Evolutionary conservation across 2,329 filamentous ascomycete species (phyloP).

Genomic region (Colletotrichum gloeosporioides): DNA sequence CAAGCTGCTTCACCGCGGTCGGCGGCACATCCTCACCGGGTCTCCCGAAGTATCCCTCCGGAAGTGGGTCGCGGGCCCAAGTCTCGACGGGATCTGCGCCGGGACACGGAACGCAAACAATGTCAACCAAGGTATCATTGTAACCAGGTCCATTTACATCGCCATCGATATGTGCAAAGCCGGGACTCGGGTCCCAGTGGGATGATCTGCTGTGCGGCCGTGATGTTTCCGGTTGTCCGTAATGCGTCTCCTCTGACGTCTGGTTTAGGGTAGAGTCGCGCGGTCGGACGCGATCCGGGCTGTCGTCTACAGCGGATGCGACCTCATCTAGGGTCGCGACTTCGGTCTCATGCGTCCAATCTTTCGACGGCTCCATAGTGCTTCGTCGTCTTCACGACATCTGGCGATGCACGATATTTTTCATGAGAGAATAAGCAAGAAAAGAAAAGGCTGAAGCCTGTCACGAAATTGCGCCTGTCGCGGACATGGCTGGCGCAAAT

Average conservation of each 20-base stretch:
- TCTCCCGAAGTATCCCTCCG: slow-evolving; percentile 50
- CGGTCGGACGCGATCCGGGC: neutral
- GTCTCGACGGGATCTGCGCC: slow-evolving; percentile 58
- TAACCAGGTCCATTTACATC: slow-evolving; percentile 48
- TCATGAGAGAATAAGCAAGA: neutral
- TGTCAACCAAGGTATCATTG: slow-evolving; percentile 59
- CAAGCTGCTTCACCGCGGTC: slow-evolving; percentile 33
- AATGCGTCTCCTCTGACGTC: neutral
- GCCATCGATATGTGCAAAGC: slow-evolving; percentile 47
- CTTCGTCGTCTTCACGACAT: neutral
- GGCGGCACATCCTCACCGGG: slow-evolving; percentile 24
- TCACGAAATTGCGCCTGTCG: neutral
- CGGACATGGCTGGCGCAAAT: neutral
- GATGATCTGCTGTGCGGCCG: neutral
- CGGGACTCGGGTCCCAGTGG: slow-evolving; percentile 37
- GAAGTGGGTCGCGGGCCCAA: slow-evolving; percentile 56
- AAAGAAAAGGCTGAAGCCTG: neutral
- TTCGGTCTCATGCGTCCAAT: slow-evolving; percentile 10
- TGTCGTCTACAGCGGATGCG: neutral
- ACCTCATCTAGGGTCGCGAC: neutral
- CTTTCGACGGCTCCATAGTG: neutral
- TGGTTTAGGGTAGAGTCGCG: neutral
- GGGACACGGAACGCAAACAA: slow-evolving; percentile 59
- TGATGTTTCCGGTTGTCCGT: neutral
- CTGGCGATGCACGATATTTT: neutral